Conservation (phyloP, 2,329 filamentous ascomycete genomes). For the Camillea tinctor region DNA sequence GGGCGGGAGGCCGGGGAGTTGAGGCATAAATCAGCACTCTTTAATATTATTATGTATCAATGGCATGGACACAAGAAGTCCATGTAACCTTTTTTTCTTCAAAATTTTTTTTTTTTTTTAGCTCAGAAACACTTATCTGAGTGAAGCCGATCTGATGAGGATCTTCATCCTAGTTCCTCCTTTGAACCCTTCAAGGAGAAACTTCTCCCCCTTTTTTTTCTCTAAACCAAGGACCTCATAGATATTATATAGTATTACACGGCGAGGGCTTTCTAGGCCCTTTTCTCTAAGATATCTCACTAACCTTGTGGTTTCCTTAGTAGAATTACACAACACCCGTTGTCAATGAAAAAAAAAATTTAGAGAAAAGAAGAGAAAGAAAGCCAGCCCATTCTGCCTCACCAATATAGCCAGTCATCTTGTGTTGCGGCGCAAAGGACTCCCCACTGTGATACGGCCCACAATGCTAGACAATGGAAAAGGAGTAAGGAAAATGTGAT, state of each 20-base stretch:
- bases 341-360: not conserved
- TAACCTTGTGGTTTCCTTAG: not conserved
- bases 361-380: not conserved
- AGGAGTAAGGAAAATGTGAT: slow-evolving; percentile 33
- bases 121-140: too few species aligned
- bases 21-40: too few species aligned
- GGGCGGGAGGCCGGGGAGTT: too few species aligned
- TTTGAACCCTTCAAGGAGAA: too few species aligned
- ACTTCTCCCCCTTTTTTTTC: too few species aligned
- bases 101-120: too few species aligned
- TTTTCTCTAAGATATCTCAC: not conserved
- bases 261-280: not conserved
- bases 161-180: too few species aligned
- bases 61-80: too few species aligned
- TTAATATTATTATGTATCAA: too few species aligned
- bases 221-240: not conserved
- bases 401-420: slow-evolving; percentile 27
- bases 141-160: too few species aligned
- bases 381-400: not conserved
- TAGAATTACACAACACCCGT: not conserved
- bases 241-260: not conserved
- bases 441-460: slow-evolving; percentile 30
- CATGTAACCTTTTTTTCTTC: too few species aligned
- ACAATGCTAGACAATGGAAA: slow-evolving; percentile 36
- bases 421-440: slow-evolving; percentile 32